Evolutionary conservation across 805 yeast genomes (phyloP).

Genomic region (Saturnispora saitoi): DNA sequence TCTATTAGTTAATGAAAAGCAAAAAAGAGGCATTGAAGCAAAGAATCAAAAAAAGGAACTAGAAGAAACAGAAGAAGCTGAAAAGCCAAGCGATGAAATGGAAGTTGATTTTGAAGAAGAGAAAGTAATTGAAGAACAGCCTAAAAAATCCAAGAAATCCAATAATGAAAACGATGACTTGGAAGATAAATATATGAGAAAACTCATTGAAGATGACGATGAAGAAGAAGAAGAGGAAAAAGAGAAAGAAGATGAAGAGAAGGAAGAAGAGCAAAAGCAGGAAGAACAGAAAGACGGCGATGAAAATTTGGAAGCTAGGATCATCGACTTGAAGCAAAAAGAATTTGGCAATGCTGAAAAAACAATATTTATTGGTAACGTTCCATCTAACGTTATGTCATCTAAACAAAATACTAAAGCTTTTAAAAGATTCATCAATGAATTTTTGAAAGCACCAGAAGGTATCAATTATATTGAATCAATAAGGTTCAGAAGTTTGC

Average conservation of each 20-base stretch:
- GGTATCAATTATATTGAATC: conserved; percentile 41
- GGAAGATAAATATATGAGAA: conserved; percentile 15
- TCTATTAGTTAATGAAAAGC: conserved; percentile 22
- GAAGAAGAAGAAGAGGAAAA: conserved; percentile 8
- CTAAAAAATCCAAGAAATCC: conserved; percentile 12
- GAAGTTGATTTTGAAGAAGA: conserved; percentile 21
- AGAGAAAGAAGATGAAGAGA: conserved; percentile 10
- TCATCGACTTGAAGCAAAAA: conserved; percentile 52
- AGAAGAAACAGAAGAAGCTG: conserved; percentile 16
- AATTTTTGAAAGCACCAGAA: conserved; percentile 17
- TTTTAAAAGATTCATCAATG: conserved; percentile 55
- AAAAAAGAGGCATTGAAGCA: conserved; percentile 14
- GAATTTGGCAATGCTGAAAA: conserved; percentile 77
- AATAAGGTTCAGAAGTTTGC: conserved; percentile 84
- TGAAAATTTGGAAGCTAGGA: conserved; percentile 33
- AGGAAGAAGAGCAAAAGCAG: conserved; percentile 1
- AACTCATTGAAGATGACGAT: conserved; percentile 20
- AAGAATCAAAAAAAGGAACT: conserved; percentile 10
- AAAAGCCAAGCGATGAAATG: conserved; percentile 16
- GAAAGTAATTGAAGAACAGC: conserved; percentile 21
- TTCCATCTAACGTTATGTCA: conserved; percentile 55
- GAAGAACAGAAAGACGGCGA: conserved; percentile 22
- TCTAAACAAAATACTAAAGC: conserved; percentile 51
- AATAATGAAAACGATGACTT: conserved; percentile 17
- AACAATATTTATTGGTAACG: conserved; percentile 84